Base-by-base conservation (phyloP, 2,329 filamentous ascomycete genomes). In the Lecanicillium sp. region DNA sequence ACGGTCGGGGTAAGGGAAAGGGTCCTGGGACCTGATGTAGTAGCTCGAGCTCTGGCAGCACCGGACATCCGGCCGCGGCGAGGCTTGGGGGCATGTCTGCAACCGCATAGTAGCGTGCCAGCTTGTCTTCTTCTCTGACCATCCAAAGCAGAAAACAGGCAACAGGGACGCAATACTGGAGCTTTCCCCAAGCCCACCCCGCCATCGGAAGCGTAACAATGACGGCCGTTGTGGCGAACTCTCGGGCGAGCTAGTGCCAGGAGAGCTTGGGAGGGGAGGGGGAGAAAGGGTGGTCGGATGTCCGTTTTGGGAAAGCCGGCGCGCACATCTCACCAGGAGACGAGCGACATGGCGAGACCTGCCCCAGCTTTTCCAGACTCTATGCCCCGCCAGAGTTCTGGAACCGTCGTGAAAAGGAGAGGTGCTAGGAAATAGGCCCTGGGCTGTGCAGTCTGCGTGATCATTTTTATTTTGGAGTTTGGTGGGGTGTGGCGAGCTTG, bases 261-360 rank as follows among this genome's bases (percentile, higher is more conserved):
- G n/a, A n/a, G n/a, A n/a, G n/a, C n/a, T n/a, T n/a, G n/a, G n/a
- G n/a, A n/a, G n/a, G n/a, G n/a, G n/a, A n/a, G n/a, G n/a, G n/a
- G n/a, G n/a, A n/a, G n/a, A n/a, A n/a, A 25, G 11, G 22, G 11
- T 12, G 12, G 20, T 31, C 40, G 40, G 40, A 30, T 36, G 41
- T 40, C 46, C 46, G 43, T 31, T 40, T 37, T 33, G 38, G 37
- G 39, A 37, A 46, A 38, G 17, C 40, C 40, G 39, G 39, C 39
- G 39, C 32, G 34, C 20, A 37, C 9, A 2, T 14, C 37, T 20
- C 36, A 25, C 29, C 20, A 9, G n/a, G 17, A 25, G 20, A 19
- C 8, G 9, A 17, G 28, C 19, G 22, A 35, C 20, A 19, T 11
- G 15, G 37, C 22, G 22, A 22, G 33, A 31, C 37, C 31, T 32